Conservation (phyloP, 345 rosid genomes). For the Cardiospermum halicacabum region DNA sequence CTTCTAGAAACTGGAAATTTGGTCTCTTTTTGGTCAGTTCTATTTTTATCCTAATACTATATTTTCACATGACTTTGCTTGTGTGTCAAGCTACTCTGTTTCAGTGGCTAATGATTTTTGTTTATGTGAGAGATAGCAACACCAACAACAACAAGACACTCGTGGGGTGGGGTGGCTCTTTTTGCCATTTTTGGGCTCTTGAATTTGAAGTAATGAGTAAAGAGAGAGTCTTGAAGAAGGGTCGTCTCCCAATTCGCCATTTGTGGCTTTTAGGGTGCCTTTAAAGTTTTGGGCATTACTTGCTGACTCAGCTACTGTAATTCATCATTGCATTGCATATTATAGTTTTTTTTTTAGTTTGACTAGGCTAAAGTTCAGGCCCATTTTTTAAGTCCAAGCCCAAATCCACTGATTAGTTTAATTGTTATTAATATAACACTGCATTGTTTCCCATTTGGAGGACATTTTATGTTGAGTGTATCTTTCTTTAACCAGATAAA, state of each 20-base stretch:
- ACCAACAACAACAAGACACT: neutral
- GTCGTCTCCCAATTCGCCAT: constrained; percentile 12
- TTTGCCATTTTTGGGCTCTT: constrained; percentile 22
- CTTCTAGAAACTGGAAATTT: constrained; percentile 19
- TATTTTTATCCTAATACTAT: neutral
- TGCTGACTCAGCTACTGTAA: constrained; percentile 24
- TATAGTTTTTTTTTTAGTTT: neutral
- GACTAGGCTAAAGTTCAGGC: constrained; percentile 1
- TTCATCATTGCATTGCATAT: constrained; percentile 1
- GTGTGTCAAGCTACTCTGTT: constrained; percentile 26
- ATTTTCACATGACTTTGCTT: constrained; percentile 28
- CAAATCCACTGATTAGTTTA: too few relatives aligned
- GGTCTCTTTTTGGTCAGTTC: neutral
- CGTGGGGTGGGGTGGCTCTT: constrained; percentile 4
- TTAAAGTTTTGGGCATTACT: constrained; percentile 31
- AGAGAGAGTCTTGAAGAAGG: constrained; percentile 14
- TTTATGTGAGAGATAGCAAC: neutral
- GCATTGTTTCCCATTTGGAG: neutral
- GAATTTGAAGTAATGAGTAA: constrained; percentile 20
- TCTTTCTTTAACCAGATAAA: neutral
- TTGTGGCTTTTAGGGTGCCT: constrained; percentile 36
- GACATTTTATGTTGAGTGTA: too few relatives aligned
- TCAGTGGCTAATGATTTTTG: neutral
- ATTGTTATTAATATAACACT: too few relatives aligned
- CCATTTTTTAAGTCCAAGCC: neutral